Evolutionary conservation across 2,329 filamentous ascomycete genomes (phyloP).

Genomic region (Calycina herbarum): DNA sequence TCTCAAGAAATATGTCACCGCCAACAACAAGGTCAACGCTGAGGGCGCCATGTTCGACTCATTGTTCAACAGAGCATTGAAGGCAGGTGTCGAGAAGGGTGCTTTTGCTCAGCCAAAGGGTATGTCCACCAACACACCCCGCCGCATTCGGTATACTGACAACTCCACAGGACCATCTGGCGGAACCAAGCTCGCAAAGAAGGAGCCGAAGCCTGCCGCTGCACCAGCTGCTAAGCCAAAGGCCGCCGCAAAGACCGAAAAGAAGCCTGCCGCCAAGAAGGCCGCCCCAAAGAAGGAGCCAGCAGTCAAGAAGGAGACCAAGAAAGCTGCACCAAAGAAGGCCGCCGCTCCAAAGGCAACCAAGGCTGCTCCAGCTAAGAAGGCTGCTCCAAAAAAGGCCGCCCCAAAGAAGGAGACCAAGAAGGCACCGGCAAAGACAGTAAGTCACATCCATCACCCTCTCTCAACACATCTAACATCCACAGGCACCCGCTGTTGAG

Average conservation of each 20-base stretch:
- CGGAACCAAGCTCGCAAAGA: slow-evolving; percentile 71
- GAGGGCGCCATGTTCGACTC: slow-evolving; percentile 60
- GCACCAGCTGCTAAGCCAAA: slow-evolving; percentile 32
- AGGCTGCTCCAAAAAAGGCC: slow-evolving; percentile 30
- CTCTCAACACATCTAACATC: slow-evolving; percentile 22
- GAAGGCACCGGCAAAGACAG: slow-evolving; percentile 32
- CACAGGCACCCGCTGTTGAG: slow-evolving; percentile 62
- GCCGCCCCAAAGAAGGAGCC: slow-evolving; percentile 38
- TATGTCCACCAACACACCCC: slow-evolving; percentile 44
- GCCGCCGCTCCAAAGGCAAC: slow-evolving; percentile 38
- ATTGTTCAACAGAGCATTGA: slow-evolving; percentile 70
- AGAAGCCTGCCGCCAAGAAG: slow-evolving; percentile 42
- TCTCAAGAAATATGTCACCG: slow-evolving; percentile 73
- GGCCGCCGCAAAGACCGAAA: slow-evolving; percentile 37
- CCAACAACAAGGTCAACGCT: slow-evolving; percentile 66
- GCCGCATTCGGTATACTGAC: slow-evolving; percentile 35
- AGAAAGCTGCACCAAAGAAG: slow-evolving; percentile 36
- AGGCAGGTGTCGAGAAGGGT: slow-evolving; percentile 65
- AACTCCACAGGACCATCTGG: slow-evolving; percentile 60
- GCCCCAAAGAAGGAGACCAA: slow-evolving; percentile 40
- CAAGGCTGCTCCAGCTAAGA: slow-evolving; percentile 25
- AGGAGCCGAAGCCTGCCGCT: slow-evolving; percentile 47
- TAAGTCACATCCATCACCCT: slow-evolving; percentile 24
- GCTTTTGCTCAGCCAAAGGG: slow-evolving; percentile 72
- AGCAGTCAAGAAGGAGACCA: slow-evolving; percentile 43